Evolutionary conservation across 805 yeast species (phyloP).

Genomic region (Kuraishia hungarica): DNA sequence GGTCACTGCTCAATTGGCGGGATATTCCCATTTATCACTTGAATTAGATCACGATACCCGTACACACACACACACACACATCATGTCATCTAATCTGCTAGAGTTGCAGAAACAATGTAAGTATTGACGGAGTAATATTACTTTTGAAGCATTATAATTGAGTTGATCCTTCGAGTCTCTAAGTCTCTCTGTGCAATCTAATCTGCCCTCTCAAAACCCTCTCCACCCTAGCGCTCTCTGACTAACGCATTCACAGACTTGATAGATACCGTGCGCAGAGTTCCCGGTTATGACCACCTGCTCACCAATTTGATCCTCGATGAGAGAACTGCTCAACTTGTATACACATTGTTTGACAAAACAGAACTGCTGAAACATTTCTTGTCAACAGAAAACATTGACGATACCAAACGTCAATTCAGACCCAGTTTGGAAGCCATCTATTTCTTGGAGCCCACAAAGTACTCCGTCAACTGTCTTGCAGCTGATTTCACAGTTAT

Average conservation of each 20-base stretch:
- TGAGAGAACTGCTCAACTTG: constrained; percentile 1
- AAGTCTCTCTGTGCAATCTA: no score
- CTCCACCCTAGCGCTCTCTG: not conserved
- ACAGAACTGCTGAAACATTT: constrained; percentile 1
- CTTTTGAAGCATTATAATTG: not conserved
- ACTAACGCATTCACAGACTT: not conserved
- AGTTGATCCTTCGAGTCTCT: not conserved
- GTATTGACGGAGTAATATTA: not conserved
- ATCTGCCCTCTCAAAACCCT: no score
- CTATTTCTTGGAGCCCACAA: constrained; percentile 66
- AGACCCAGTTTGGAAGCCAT: constrained; percentile 39
- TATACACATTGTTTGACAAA: constrained; percentile 1
- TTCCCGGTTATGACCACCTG: not conserved
- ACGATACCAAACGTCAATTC: not conserved
- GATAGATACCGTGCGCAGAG: not conserved
- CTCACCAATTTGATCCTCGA: constrained; percentile 4
- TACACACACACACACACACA: not conserved
- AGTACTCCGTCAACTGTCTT: constrained; percentile 66
- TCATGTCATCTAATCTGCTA: not conserved
- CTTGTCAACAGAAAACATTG: constrained; percentile 1
- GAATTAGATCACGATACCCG: not conserved
- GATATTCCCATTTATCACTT: not conserved
- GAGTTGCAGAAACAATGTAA: constrained; percentile 1
- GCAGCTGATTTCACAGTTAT: constrained; percentile 59
- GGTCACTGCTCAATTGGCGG: not conserved